Conservation (phyloP, 805 yeast species). For the Tanozyma kutaoensis region DNA sequence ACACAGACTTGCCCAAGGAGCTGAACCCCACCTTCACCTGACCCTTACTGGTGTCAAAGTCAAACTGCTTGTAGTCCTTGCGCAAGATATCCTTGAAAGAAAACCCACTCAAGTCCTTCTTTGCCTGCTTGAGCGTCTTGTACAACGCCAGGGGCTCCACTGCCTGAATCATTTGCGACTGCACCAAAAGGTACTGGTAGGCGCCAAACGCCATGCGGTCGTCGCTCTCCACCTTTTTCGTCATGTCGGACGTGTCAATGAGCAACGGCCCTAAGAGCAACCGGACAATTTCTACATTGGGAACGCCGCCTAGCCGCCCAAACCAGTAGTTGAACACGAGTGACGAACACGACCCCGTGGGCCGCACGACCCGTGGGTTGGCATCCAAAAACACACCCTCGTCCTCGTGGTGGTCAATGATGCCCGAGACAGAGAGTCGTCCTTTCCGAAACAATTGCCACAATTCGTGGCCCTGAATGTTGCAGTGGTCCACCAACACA, state of each 20-base stretch:
- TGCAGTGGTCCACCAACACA: constrained; percentile 76
- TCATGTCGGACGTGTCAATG: constrained; percentile 63
- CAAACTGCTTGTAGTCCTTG: constrained; percentile 77
- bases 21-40: constrained; percentile 51
- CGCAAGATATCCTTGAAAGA: constrained; percentile 47
- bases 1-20: constrained; percentile 52
- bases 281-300: constrained; percentile 21
- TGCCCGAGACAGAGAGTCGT: constrained; percentile 29
- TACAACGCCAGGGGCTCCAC: constrained; percentile 5
- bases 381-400: constrained; percentile 35
- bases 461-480: constrained; percentile 37
- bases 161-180: no score
- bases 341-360: constrained; percentile 70
- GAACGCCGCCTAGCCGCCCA: constrained; percentile 6
- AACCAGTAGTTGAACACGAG: constrained; percentile 57
- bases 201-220: constrained; percentile 35
- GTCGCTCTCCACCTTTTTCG: constrained; percentile 43
- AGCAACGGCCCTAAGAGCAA: constrained; percentile 57
- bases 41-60: constrained; percentile 4
- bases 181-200: constrained; percentile 16
- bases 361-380: constrained; percentile 45
- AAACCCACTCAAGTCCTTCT: constrained; percentile 52
- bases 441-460: constrained; percentile 11
- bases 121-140: constrained; percentile 28
- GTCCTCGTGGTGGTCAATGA: constrained; percentile 87